phyloP scores from a whole-genome alignment of 2,329 filamentous ascomycete genomes.

The Botrytis elliptica region DNA sequence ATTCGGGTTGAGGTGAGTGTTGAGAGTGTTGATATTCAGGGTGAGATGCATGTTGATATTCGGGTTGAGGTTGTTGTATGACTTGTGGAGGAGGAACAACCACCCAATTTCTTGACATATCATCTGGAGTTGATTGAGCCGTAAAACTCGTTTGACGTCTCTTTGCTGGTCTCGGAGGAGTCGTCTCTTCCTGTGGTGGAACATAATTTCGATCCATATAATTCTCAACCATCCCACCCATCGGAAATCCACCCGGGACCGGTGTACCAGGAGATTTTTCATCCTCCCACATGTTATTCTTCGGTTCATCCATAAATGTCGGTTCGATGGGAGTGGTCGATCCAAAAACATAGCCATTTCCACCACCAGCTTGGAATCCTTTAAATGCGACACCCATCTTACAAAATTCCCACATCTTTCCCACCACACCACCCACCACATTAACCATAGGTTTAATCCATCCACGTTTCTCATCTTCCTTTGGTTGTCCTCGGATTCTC shows the following conservation, averaged over 20 bases:
- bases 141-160: slow-evolving; percentile 45
- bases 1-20: background rate
- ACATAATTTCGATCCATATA: slow-evolving; percentile 39
- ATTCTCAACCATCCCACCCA: slow-evolving; percentile 29
- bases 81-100: slow-evolving; percentile 48
- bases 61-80: background rate
- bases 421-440: slow-evolving; percentile 64
- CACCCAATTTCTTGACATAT: slow-evolving; percentile 69
- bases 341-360: slow-evolving; percentile 57
- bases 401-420: slow-evolving; percentile 85
- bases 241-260: background rate
- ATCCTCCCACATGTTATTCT: slow-evolving; percentile 28
- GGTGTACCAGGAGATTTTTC: slow-evolving; percentile 24
- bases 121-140: slow-evolving; percentile 46
- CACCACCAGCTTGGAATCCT: slow-evolving; percentile 85
- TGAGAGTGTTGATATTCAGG: background rate
- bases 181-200: slow-evolving; percentile 39
- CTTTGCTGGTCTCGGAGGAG: slow-evolving; percentile 47
- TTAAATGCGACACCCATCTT: slow-evolving; percentile 60
- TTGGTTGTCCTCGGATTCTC: slow-evolving; percentile 58
- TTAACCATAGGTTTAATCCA: slow-evolving; percentile 44
- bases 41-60: background rate
- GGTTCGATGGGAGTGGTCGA: background rate
- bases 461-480: slow-evolving; percentile 23
- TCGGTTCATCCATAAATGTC: background rate